Conservation (phyloP, 768 basidiomycete species). For the Epithele typhae region DNA sequence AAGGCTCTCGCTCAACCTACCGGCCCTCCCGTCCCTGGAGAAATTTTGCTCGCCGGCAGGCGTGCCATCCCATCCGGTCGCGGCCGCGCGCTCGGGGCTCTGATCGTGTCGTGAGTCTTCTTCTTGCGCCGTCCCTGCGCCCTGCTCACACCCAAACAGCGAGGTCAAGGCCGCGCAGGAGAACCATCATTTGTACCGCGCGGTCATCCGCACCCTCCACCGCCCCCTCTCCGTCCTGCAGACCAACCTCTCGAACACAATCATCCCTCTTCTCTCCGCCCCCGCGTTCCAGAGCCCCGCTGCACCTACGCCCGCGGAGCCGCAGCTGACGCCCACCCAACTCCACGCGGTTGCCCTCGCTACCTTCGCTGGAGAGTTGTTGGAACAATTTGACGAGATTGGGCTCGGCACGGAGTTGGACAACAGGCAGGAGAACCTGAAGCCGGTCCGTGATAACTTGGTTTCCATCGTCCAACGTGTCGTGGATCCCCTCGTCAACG, state of each 20-base stretch:
- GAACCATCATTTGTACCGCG: slow-evolving; percentile 61
- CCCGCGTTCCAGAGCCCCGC: slow-evolving; percentile 52
- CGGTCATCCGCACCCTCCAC: slow-evolving; percentile 69
- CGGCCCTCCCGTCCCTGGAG: slow-evolving; percentile 45
- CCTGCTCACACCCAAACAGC: slow-evolving; percentile 32
- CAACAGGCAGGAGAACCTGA: slow-evolving; percentile 62
- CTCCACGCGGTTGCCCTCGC: slow-evolving; percentile 66
- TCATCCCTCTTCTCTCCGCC: slow-evolving; percentile 64
- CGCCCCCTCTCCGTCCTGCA: slow-evolving; percentile 73
- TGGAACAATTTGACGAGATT: slow-evolving; percentile 65
- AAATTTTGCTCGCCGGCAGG: slow-evolving; percentile 54
- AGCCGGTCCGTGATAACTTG: slow-evolving; percentile 64
- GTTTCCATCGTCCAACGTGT: slow-evolving; percentile 64
- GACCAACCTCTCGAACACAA: slow-evolving; percentile 61
- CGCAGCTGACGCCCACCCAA: slow-evolving; percentile 59
- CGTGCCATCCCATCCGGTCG: slow-evolving; percentile 73
- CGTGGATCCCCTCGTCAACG: slow-evolving; percentile 56
- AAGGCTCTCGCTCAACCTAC: slow-evolving; percentile 66
- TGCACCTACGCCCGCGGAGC: slow-evolving; percentile 42
- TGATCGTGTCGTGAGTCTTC: slow-evolving; percentile 65
- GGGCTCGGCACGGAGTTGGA: slow-evolving; percentile 60
- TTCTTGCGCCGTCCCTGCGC: slow-evolving; percentile 11
- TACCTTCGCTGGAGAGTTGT: slow-evolving; percentile 68
- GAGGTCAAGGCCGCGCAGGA: slow-evolving; percentile 64
- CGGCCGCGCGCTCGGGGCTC: slow-evolving; percentile 57